phyloP scores from a whole-genome alignment of 2,329 filamentous ascomycete species.

The Aspergillus sergii region DNA sequence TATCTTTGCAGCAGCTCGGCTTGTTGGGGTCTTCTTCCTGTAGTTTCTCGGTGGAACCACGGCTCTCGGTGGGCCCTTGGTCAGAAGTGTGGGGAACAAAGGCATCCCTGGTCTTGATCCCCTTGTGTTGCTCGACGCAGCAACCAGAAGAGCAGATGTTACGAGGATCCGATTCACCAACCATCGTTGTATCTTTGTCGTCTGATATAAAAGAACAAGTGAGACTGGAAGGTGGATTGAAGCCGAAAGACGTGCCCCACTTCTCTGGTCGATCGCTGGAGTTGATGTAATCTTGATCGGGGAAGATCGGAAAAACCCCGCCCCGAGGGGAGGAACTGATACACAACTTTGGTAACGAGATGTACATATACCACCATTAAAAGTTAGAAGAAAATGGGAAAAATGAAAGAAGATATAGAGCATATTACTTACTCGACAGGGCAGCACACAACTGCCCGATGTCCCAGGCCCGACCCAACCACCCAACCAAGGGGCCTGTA shows the following conservation, averaged over 20 bases:
- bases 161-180: neutral
- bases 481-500: too few relatives aligned
- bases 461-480: too few relatives aligned
- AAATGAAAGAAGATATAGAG: too few relatives aligned
- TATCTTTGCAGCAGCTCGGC: constrained; percentile 48
- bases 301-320: too few relatives aligned
- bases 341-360: too few relatives aligned
- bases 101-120: neutral
- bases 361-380: too few relatives aligned
- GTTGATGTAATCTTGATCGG: too few relatives aligned
- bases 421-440: too few relatives aligned
- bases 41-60: neutral
- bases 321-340: too few relatives aligned
- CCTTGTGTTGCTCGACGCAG: neutral
- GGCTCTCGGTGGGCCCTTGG: neutral
- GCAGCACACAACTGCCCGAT: too few relatives aligned
- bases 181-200: neutral
- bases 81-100: neutral
- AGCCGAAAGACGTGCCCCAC: neutral
- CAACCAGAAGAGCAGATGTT: neutral
- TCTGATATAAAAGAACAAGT: neutral
- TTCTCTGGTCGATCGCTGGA: too few relatives aligned
- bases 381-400: too few relatives aligned
- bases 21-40: constrained; percentile 2
- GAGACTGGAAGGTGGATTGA: neutral